phyloP scores from a whole-genome alignment of 192 early-diverging fungal species.

The Backusella australiensis region DNA sequence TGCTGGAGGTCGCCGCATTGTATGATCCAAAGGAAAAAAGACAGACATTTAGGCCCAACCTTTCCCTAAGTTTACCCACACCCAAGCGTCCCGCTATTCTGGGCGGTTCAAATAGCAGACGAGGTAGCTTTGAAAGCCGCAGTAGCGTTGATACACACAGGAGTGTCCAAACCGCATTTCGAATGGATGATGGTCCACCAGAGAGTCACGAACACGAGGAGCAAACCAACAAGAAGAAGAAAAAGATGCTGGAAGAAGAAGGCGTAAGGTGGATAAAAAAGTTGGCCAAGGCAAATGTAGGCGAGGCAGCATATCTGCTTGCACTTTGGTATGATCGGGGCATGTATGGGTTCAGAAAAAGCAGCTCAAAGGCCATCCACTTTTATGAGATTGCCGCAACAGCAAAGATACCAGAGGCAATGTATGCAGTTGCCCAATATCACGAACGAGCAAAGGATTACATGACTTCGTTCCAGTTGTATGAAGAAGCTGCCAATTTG shows the following conservation, averaged over 20 bases:
- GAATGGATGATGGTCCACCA: neutral
- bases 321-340: slow-evolving; percentile 70
- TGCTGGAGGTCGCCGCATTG: slow-evolving; percentile 62
- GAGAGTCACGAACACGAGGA: neutral
- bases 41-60: slow-evolving; percentile 3
- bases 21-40: slow-evolving; percentile 21
- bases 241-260: slow-evolving; percentile 44
- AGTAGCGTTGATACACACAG: neutral
- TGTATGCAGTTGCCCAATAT: slow-evolving; percentile 60
- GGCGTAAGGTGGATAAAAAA: slow-evolving; percentile 69
- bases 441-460: slow-evolving; percentile 63
- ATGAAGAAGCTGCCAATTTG: slow-evolving; percentile 63
- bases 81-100: neutral
- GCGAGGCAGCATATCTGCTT: slow-evolving; percentile 70
- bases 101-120: neutral
- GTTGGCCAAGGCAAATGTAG: slow-evolving; percentile 60
- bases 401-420: slow-evolving; percentile 58
- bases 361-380: slow-evolving; percentile 61
- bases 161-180: neutral
- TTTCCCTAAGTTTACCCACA: neutral
- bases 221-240: slow-evolving; percentile 1
- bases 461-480: slow-evolving; percentile 21
- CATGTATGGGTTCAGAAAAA: slow-evolving; percentile 50
- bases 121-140: slow-evolving; percentile 3
- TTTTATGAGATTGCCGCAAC: slow-evolving; percentile 64